Evolutionary conservation across 148 eudicot genomes (phyloP).

Genomic region (Rheum nobile): DNA sequence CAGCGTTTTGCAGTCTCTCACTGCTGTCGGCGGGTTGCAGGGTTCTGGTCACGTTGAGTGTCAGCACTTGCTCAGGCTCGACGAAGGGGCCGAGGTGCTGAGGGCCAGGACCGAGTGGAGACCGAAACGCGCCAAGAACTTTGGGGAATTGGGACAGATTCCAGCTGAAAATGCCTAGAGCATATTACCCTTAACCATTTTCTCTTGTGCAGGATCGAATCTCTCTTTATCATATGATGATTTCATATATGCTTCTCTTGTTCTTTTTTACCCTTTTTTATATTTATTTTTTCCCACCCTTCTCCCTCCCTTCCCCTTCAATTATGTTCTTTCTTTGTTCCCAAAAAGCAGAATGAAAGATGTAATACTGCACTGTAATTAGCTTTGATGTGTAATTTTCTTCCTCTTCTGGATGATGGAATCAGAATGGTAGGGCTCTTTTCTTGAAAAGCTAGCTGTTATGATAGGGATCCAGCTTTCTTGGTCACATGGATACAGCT

Average conservation of each 20-base stretch:
- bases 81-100: slow-evolving; percentile 72
- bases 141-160: slow-evolving; percentile 25
- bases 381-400: slow-evolving; percentile 24
- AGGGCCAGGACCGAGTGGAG: slow-evolving; percentile 82
- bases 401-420: slow-evolving; percentile 2
- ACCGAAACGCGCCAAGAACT: slow-evolving; percentile 47
- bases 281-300: neutral
- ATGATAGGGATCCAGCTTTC: slow-evolving; percentile 3
- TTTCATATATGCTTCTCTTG: slow-evolving; percentile 13
- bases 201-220: slow-evolving; percentile 22
- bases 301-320: neutral
- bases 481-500: slow-evolving; percentile 12
- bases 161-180: slow-evolving; percentile 26
- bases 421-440: slow-evolving; percentile 7
- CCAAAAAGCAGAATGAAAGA: slow-evolving; percentile 10
- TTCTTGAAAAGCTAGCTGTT: neutral
- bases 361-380: slow-evolving; percentile 23
- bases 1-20: slow-evolving; percentile 71
- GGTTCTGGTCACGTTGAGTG: slow-evolving; percentile 56
- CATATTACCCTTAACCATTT: neutral
- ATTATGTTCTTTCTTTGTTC: slow-evolving; percentile 18
- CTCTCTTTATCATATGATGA: slow-evolving; percentile 11
- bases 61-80: slow-evolving; percentile 73
- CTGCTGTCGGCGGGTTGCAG: slow-evolving; percentile 40
- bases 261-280: neutral